Evolutionary conservation across 768 basidiomycete genomes (phyloP).

Genomic region (Tephrocybe rancida): DNA sequence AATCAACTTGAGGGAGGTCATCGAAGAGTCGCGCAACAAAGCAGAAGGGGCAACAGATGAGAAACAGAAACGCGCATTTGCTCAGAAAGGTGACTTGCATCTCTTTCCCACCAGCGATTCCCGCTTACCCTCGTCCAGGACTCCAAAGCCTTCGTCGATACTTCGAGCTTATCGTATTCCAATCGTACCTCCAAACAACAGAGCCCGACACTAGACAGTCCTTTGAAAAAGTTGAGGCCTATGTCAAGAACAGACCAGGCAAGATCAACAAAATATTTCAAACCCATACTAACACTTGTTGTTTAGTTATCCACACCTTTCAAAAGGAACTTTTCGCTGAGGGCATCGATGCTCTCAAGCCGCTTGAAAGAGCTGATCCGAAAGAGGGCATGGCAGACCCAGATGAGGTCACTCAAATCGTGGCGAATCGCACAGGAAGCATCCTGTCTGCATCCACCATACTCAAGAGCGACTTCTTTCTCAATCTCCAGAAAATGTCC

Average conservation of each 20-base stretch:
- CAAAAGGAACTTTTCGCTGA: conserved; percentile 85
- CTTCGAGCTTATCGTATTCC: conserved; percentile 86
- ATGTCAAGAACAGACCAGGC: conserved; percentile 87
- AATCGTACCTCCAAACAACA: conserved; percentile 83
- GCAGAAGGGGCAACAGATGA: conserved; percentile 82
- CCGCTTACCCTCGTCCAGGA: conserved; percentile 40
- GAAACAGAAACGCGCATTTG: conserved; percentile 61
- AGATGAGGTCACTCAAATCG: conserved; percentile 89
- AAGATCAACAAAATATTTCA: conserved; percentile 11
- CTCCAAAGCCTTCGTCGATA: conserved; percentile 83
- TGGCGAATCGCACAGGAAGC: conserved; percentile 80
- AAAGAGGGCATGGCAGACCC: conserved; percentile 76
- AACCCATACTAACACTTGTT: neutral
- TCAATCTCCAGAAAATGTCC: conserved; percentile 94
- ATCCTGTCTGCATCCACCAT: conserved; percentile 92
- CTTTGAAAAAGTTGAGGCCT: conserved; percentile 78
- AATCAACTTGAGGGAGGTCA: conserved; percentile 84
- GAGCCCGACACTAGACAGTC: conserved; percentile 79
- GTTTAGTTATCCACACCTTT: conserved; percentile 93
- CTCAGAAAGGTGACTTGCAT: conserved; percentile 72
- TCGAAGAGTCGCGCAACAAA: conserved; percentile 77
- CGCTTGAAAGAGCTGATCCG: conserved; percentile 72
- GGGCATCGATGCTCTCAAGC: conserved; percentile 78
- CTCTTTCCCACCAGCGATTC: neutral
- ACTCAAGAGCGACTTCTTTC: conserved; percentile 94